Evolutionary conservation across 768 basidiomycete species (phyloP), one percentile per base, ranked within the genome.

Genomic region (Sporobolomyces roseus): DNA sequence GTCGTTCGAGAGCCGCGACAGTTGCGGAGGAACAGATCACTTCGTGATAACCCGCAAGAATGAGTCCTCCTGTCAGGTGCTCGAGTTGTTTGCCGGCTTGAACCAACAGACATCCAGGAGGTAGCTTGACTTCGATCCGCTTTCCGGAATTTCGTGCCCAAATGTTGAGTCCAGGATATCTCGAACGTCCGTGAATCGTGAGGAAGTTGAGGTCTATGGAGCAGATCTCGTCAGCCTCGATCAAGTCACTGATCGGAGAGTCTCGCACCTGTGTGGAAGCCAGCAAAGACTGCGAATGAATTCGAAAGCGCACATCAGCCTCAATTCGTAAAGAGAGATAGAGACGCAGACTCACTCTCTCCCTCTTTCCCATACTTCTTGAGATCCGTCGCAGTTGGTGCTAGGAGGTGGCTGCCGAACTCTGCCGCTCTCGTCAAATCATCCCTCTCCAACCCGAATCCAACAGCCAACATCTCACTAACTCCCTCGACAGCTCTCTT

Each of bases 11-110:
- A 21, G 84, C 91, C 70, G 83, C 80, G 23, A 93, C 50, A 0
- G 93, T 94, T 23, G 83, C 84, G 27, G 86, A 84, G 63, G 90
- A 96, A 46, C 93, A 91, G 9, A 91, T 90, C 8, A 98, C 93
- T 75, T 98, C 93, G 74, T 98, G 93, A 77, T 84, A 94, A 63
- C 68, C 68, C 17, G 93, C 93, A 75, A 89, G 89, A 77, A 98
- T 86, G 33, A 93, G 80, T 0, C 93, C 80, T 1, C 79, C 80
- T 9, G 81, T 79, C 52, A 75, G 61, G 38, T 74, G 68, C 77
- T 96, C 93, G 16, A 98, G 84, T 77, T 98, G 93, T 79, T 93
- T 94, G 46, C 93, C 93, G 2, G 93, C 93, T 79, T 98, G 93
- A 1, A 98, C 91, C 19, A 98, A 84, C 38, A 98, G 83, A 76